A percentile compares a stretch with the other conserved stretches of the same genome.
phyloP scores from a whole-genome alignment of 768 basidiomycete genomes.

The Cystoderma amianthinum region DNA sequence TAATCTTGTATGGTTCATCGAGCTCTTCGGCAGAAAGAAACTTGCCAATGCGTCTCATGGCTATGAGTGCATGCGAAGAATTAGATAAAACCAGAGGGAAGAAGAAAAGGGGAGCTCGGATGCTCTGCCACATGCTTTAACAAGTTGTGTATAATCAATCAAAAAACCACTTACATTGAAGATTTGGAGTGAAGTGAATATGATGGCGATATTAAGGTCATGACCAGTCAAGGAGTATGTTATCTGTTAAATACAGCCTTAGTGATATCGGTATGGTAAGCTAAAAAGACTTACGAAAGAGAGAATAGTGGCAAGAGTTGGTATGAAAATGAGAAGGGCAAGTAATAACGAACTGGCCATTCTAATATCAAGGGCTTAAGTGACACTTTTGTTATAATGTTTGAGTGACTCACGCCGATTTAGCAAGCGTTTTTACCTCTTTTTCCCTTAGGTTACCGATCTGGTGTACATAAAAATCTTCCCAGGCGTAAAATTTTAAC shows the following conservation, averaged over 20 bases:
- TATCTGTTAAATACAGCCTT: slow-evolving; percentile 29
- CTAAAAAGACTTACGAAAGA: slow-evolving; percentile 34
- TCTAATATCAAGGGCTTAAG: too few relatives aligned
- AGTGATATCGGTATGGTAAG: neutral
- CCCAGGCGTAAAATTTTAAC: slow-evolving; percentile 61
- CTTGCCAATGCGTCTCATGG: slow-evolving; percentile 37
- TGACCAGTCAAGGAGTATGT: slow-evolving; percentile 57
- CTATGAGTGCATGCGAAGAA: slow-evolving; percentile 48
- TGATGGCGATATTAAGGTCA: too few relatives aligned
- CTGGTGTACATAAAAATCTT: slow-evolving; percentile 37
- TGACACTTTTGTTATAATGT: too few relatives aligned
- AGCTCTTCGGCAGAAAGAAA: slow-evolving; percentile 53
- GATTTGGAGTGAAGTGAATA: slow-evolving; percentile 38
- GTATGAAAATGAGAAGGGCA: slow-evolving; percentile 41
- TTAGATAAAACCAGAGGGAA: slow-evolving; percentile 16
- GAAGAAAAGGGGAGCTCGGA: neutral
- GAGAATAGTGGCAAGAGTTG: slow-evolving; percentile 42
- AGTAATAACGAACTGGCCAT: slow-evolving; percentile 29
- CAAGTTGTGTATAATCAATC: too few relatives aligned
- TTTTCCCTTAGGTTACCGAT: slow-evolving; percentile 29
- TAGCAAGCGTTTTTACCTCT: slow-evolving; percentile 33
- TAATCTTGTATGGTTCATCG: slow-evolving; percentile 35
- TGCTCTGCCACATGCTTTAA: neutral
- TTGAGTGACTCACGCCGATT: slow-evolving; percentile 32
- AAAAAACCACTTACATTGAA: slow-evolving; percentile 31